Evolutionary conservation across 495 filamentous ascomycete species (phyloP).

Genomic region (Pyronema omphalodes): DNA sequence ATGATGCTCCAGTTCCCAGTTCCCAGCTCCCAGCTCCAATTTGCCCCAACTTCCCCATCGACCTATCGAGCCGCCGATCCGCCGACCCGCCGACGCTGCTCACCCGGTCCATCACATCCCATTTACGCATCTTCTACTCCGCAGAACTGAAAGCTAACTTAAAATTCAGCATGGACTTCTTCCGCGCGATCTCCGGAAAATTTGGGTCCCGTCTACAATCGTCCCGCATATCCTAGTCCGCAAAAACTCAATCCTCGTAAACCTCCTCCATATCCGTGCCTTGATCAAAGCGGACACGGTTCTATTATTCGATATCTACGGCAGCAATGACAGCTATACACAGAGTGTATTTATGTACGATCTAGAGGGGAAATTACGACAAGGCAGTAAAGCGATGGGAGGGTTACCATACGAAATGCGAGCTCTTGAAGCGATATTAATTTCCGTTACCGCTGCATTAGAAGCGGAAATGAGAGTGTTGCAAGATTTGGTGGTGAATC

Average conservation of each 20-base stretch:
- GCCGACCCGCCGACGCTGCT: too few relatives aligned
- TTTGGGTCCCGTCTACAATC: conserved; percentile 75
- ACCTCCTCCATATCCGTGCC: conserved; percentile 79
- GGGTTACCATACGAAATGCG: conserved; percentile 52
- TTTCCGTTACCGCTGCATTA: conserved; percentile 66
- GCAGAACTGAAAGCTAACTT: conserved; percentile 6
- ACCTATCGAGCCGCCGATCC: neutral
- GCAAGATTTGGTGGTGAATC: conserved; percentile 71
- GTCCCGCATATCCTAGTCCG: conserved; percentile 94
- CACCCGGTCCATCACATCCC: neutral
- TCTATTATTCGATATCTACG: conserved; percentile 87
- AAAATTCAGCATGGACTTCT: conserved; percentile 66
- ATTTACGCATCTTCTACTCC: neutral
- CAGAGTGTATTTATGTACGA: conserved; percentile 97
- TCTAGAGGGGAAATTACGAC: conserved; percentile 42
- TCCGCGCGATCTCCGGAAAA: conserved; percentile 83
- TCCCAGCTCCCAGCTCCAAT: neutral
- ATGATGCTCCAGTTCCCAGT: neutral
- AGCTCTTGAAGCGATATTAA: conserved; percentile 63
- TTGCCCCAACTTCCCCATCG: neutral
- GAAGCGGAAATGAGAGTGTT: conserved; percentile 89
- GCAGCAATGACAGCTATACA: conserved; percentile 81
- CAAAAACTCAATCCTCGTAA: conserved; percentile 83
- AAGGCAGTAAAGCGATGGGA: conserved; percentile 33
- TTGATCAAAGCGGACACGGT: conserved; percentile 89